Evolutionary conservation across 176 grass and related monocot species (phyloP).

Genomic region (Eragrostis curvula): DNA sequence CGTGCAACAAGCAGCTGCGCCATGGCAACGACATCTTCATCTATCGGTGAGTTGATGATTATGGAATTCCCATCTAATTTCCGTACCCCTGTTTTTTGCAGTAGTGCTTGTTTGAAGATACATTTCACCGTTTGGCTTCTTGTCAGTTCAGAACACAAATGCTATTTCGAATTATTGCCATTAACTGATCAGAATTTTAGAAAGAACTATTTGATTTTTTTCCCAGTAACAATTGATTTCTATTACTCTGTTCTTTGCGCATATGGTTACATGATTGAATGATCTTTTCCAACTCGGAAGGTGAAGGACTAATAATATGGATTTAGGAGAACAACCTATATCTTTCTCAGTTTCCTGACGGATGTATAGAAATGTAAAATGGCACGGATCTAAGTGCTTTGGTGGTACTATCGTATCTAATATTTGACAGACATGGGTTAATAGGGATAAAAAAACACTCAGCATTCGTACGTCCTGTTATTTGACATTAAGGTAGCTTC

Average conservation of each 20-base stretch:
- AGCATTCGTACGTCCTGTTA: background rate
- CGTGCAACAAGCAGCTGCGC: conserved; percentile 70
- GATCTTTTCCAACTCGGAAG: conserved; percentile 13
- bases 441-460: background rate
- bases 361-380: background rate
- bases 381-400: background rate
- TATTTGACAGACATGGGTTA: background rate
- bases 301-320: background rate
- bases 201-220: background rate
- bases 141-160: conserved; percentile 24
- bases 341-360: too few relatives aligned
- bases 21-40: conserved; percentile 59
- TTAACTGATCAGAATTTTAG: conserved; percentile 15
- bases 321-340: too few relatives aligned
- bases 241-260: background rate
- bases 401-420: conserved; percentile 13
- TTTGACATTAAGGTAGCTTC: conserved; percentile 27
- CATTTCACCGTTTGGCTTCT: background rate
- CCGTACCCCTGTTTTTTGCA: background rate
- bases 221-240: background rate
- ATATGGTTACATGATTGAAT: background rate
- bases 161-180: conserved; percentile 7
- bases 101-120: background rate
- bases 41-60: conserved; percentile 57
- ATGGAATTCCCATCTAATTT: background rate